Evolutionary conservation across 208 protist species (phyloP).

Genomic region (Leishmania martiniquensis): DNA sequence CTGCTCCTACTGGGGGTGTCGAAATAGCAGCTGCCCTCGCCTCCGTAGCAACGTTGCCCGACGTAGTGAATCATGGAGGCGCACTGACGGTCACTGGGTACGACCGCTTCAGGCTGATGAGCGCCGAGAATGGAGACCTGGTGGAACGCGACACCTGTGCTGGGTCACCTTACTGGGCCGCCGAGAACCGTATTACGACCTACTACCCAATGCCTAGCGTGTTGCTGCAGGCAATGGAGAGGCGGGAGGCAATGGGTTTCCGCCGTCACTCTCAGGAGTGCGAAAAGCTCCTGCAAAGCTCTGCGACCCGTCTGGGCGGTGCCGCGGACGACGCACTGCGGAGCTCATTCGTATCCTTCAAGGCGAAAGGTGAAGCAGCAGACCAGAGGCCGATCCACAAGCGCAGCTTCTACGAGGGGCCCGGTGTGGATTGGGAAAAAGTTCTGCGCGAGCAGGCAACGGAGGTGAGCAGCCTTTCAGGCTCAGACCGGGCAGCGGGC

Average conservation of each 20-base stretch:
- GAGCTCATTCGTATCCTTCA: slow-evolving; percentile 19
- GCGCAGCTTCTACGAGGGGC: slow-evolving; percentile 37
- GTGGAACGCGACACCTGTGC: slow-evolving; percentile 38
- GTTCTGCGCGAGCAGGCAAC: slow-evolving; percentile 26
- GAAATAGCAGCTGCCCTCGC: background rate
- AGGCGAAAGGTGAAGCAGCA: slow-evolving; percentile 23
- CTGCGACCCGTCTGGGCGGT: slow-evolving; percentile 22
- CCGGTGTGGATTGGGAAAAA: slow-evolving; percentile 27
- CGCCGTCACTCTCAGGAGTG: slow-evolving; percentile 51
- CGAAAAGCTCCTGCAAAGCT: slow-evolving; percentile 30
- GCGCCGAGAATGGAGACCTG: slow-evolving; percentile 52
- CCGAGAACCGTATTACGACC: slow-evolving; percentile 13
- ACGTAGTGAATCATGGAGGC: background rate
- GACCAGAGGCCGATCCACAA: slow-evolving; percentile 35
- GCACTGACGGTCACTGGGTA: background rate
- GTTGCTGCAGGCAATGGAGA: slow-evolving; percentile 46
- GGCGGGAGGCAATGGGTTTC: slow-evolving; percentile 36
- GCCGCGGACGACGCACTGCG: slow-evolving; percentile 25
- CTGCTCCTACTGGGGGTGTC: background rate
- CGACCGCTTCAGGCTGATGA: slow-evolving; percentile 42
- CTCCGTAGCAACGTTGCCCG: background rate
- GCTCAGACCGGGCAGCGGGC: background rate
- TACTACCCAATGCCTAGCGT: slow-evolving; percentile 36
- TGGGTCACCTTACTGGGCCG: slow-evolving; percentile 38
- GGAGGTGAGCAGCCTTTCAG: background rate